Conservation (phyloP, 768 basidiomycete species). For the Pulveroboletus sp. region DNA sequence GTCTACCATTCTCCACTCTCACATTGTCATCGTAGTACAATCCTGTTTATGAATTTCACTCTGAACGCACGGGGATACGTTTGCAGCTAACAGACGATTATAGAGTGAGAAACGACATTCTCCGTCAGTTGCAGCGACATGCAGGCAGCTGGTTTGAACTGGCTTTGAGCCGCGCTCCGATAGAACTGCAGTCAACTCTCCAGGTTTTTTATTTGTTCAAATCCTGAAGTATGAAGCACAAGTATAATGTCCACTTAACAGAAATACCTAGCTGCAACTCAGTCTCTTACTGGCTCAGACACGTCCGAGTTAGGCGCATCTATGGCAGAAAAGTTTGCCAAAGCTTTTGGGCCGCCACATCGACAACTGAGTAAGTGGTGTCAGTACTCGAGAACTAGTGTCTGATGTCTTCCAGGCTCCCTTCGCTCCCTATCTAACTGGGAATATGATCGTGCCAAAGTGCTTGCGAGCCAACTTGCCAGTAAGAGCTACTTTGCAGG, state of each 20-base stretch:
- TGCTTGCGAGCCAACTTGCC: conserved; percentile 79
- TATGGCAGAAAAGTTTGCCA: conserved; percentile 81
- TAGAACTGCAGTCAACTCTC: conserved; percentile 88
- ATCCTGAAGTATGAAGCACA: not conserved
- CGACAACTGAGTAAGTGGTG: conserved; percentile 64
- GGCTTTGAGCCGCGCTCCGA: conserved; percentile 82
- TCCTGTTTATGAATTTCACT: conserved; percentile 77
- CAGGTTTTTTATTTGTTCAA: conserved; percentile 52
- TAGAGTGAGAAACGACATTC: conserved; percentile 77
- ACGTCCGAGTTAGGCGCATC: conserved; percentile 89
- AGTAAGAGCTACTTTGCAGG: conserved; percentile 89
- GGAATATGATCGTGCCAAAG: conserved; percentile 78
- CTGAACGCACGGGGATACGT: conserved; percentile 68
- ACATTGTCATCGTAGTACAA: conserved; percentile 62
- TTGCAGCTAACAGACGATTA: conserved; percentile 86
- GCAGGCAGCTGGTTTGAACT: conserved; percentile 83
- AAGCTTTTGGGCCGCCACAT: conserved; percentile 72
- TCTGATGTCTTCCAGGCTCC: conserved; percentile 40
- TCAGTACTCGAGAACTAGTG: not conserved
- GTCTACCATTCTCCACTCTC: not conserved
- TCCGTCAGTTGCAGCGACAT: conserved; percentile 66
- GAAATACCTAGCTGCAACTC: conserved; percentile 85
- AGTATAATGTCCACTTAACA: conserved; percentile 29
- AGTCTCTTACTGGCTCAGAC: conserved; percentile 63
- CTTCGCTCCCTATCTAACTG: conserved; percentile 53